Evolutionary conservation across 371 early-diverging fungal genomes (phyloP), one percentile per base, ranked within the genome.

Genomic region (Syncephalastrum racemosum): DNA sequence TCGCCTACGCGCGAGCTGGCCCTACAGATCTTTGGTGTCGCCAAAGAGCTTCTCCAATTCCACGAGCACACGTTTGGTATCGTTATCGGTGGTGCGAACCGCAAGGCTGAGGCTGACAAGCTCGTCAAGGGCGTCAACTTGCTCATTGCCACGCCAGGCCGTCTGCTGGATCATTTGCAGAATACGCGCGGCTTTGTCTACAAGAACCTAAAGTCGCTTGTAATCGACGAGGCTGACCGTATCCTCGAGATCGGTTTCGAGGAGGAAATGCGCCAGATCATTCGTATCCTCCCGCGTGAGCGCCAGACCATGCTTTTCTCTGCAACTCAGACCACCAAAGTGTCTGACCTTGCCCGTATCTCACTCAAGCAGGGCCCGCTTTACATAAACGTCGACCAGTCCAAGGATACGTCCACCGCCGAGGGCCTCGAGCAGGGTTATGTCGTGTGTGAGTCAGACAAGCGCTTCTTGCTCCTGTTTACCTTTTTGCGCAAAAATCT

Each of bases 1-100:
- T 90, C 98, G 10, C 99, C 99, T 18, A 99, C 99, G 41, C 90
- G 99, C 69, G 99, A 99, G 81, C 84, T 99, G 53, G 98, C 99
- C 31, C 80, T 99, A 56, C 99, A 99, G 76, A 99, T 99, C 62
- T 95, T 94, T 75, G 95, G 97, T 19, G 98, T 98, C 39, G 95
- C 97, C 22, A 93, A 95, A 60, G 96, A 95, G 43, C 83, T 99
- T 43, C 71, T 94, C 59, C 88, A 91, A 71, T 87, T 88, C 75
- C 97, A 95, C 68, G 83, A 85, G 58, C 94, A 96, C 70, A 99
- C 97, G 15, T 66, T 66, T 36, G 94, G 95, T 12, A 83, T 90
- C 43, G 88, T 94, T 1, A 89, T 91, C 54, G 97, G 97, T 50
- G 97, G 98, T 19, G 97, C 95, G 60, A 93, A 90, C 64, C 90